Evolutionary conservation across 768 basidiomycete species (phyloP).

Genomic region (Filobasidium wieringae): DNA sequence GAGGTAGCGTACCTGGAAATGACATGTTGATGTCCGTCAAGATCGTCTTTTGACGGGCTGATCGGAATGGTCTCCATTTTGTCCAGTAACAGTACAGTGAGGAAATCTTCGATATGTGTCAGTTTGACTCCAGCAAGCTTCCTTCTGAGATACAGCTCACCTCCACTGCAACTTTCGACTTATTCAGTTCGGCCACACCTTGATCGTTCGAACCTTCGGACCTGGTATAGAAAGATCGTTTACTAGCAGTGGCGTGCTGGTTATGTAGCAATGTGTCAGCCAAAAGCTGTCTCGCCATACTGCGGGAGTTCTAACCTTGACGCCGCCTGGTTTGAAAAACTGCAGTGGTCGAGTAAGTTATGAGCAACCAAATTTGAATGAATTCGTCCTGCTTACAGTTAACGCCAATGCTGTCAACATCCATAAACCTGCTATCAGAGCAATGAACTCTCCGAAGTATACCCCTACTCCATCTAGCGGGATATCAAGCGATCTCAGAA

Average conservation of each 20-base stretch:
- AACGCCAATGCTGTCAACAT: not conserved
- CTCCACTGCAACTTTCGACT: not conserved
- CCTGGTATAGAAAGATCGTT: not conserved
- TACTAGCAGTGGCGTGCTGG: not conserved
- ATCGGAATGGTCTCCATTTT: not conserved
- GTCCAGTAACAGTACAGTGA: not conserved
- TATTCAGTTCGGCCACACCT: not conserved
- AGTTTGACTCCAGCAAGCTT: not conserved
- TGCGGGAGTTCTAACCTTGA: not conserved
- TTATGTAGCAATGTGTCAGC: too few species aligned
- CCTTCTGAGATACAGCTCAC: not conserved
- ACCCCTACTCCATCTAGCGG: not conserved
- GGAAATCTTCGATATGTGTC: not conserved
- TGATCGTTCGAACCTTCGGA: not conserved
- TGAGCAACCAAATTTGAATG: too few species aligned
- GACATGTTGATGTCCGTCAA: not conserved
- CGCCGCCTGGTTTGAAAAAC: not conserved
- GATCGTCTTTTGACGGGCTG: not conserved
- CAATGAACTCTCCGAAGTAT: constrained; percentile 1
- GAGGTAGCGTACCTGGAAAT: not conserved
- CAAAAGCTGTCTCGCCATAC: too few species aligned
- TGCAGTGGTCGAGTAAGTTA: too few species aligned
- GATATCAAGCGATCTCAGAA: constrained; percentile 39
- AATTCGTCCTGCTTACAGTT: constrained; percentile 1
- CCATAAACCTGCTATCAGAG: not conserved